phyloP scores from a whole-genome alignment of 2,329 filamentous ascomycete genomes.

The Ophiostoma quercus region DNA sequence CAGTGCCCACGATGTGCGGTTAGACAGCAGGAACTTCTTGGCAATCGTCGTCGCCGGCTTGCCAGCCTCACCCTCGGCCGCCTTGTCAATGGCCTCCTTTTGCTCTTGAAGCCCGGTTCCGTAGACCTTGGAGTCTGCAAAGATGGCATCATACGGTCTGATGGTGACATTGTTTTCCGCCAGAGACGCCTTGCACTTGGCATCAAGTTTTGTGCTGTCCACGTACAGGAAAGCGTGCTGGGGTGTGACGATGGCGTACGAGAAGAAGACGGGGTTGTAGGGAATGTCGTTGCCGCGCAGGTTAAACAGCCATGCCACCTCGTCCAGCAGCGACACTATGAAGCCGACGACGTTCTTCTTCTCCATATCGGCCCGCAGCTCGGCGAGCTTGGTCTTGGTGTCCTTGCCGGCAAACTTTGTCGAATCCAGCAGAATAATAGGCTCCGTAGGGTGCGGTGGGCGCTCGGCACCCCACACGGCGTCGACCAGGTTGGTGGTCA shows the following conservation, averaged over 20 bases:
- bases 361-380: constrained; percentile 82
- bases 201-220: constrained; percentile 69
- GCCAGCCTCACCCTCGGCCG: constrained; percentile 28
- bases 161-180: constrained; percentile 63
- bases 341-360: constrained; percentile 86
- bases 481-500: constrained; percentile 84
- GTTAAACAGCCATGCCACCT: constrained; percentile 98
- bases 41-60: constrained; percentile 29
- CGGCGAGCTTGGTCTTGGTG: constrained; percentile 74
- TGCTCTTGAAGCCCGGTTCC: constrained; percentile 33
- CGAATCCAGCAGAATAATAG: constrained; percentile 64
- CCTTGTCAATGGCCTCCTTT: neutral
- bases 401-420: constrained; percentile 71
- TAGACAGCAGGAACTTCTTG: constrained; percentile 79
- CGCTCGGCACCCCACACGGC: constrained; percentile 73
- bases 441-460: constrained; percentile 69
- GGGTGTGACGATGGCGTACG: constrained; percentile 83
- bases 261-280: constrained; percentile 98
- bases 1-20: constrained; percentile 86
- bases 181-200: constrained; percentile 65
- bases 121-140: constrained; percentile 67
- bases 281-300: constrained; percentile 90
- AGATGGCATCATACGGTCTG: constrained; percentile 77
- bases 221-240: constrained; percentile 75
- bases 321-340: constrained; percentile 90